These are phyloP conservation scores for Aeschynomene evenia DNA, from an alignment of 306 rosid species.

Conservation along the genomic window DNA sequence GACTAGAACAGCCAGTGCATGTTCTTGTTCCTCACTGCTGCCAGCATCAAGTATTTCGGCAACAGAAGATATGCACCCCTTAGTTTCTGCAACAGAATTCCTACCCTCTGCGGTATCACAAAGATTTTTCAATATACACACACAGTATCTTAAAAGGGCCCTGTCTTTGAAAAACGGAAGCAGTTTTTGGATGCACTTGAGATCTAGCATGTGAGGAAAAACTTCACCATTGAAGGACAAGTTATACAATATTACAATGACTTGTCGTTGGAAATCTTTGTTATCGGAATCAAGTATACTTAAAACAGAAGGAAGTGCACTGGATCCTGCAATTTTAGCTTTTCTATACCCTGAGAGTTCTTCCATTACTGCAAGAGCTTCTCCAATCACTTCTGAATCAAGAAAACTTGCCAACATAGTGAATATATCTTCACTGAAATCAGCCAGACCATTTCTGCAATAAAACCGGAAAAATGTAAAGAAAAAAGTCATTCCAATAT, in stretches of 20 bases:
- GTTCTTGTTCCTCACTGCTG: conserved; percentile 67
- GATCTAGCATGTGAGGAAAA: conserved; percentile 48
- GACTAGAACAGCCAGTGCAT: conserved; percentile 65
- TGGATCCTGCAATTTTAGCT: conserved; percentile 49
- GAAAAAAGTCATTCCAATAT: conserved; percentile 1
- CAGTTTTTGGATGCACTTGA: conserved; percentile 59
- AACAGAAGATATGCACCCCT: conserved; percentile 68
- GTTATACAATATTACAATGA: conserved; percentile 48
- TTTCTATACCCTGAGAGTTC: conserved; percentile 51
- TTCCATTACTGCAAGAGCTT: conserved; percentile 69
- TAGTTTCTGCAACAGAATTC: conserved; percentile 59
- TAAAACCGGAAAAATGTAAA: neutral
- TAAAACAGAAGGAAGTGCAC: conserved; percentile 50
- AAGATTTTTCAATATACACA: conserved; percentile 60
- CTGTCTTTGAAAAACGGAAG: conserved; percentile 52
- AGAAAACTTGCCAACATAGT: conserved; percentile 53
- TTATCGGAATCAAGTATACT: conserved; percentile 49
- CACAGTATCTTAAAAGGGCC: conserved; percentile 46
- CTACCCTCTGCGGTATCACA: conserved; percentile 54
- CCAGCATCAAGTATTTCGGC: conserved; percentile 57
- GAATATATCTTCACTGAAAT: conserved; percentile 50
- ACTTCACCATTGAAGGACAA: conserved; percentile 53
- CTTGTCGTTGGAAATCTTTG: conserved; percentile 50
- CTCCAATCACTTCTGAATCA: conserved; percentile 55
- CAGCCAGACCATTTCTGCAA: conserved; percentile 49